These are phyloP conservation scores for Pochonia chlamydosporia DNA, from an alignment of 2,329 filamentous ascomycete genomes.

Conservation along the genomic window DNA sequence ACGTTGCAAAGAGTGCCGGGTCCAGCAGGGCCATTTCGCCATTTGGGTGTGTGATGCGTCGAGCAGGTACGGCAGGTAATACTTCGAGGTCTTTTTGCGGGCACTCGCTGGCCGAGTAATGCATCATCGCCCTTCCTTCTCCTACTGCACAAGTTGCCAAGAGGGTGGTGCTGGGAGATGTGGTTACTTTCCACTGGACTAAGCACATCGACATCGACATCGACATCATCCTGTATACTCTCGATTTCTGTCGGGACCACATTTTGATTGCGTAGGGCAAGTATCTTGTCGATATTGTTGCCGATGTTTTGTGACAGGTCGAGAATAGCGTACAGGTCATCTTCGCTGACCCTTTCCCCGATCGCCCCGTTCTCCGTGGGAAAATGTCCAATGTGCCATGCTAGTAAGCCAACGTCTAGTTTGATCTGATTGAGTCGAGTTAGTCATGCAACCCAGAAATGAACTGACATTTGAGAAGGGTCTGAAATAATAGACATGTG, in stretches of 20 bases:
- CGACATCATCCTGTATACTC: not conserved
- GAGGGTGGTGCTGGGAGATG: not conserved
- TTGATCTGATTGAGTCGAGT: conserved; percentile 6
- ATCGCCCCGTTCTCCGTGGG: conserved; percentile 4
- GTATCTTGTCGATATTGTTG: conserved; percentile 8
- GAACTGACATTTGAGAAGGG: not conserved
- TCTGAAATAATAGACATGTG: not conserved
- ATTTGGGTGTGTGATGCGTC: conserved; percentile 69
- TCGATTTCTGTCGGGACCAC: not conserved
- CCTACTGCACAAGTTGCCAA: not conserved
- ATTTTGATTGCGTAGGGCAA: conserved; percentile 9
- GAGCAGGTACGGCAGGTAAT: conserved; percentile 46
- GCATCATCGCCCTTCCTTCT: conserved; percentile 1
- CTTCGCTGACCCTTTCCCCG: conserved; percentile 7
- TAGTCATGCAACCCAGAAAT: not conserved
- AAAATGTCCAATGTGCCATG: conserved; percentile 10
- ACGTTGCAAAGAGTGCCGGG: conserved; percentile 69
- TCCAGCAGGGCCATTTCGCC: conserved; percentile 68
- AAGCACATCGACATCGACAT: no score
- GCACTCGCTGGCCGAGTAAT: not conserved
- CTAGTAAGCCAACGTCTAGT: conserved; percentile 9
- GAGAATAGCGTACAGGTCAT: conserved; percentile 9
- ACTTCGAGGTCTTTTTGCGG: conserved; percentile 5
- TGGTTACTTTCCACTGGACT: conserved; percentile 1
- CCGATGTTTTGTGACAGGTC: conserved; percentile 11